Evolutionary conservation across 2,329 filamentous ascomycete genomes (phyloP).

Genomic region (Pestalotiopsis sp.): DNA sequence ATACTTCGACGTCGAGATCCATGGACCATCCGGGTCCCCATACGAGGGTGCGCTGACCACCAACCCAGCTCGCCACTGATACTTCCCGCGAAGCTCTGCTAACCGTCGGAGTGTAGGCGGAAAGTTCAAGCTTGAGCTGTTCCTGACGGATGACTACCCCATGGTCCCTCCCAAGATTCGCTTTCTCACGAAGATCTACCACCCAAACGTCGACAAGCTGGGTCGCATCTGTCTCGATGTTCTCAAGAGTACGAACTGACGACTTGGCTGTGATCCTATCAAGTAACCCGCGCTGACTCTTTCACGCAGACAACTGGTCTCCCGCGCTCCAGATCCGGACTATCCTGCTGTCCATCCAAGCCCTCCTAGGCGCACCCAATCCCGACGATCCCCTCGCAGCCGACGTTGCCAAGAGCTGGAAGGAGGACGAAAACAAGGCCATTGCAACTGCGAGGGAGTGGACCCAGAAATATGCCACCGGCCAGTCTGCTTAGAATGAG

Average conservation of each 20-base stretch:
- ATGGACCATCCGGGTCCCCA: slow-evolving; percentile 88
- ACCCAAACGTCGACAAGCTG: slow-evolving; percentile 97
- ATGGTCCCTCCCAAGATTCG: slow-evolving; percentile 99
- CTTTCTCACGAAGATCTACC: slow-evolving; percentile 98
- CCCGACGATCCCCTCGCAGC: slow-evolving; percentile 98
- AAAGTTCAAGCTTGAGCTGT: slow-evolving; percentile 95
- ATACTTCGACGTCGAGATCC: slow-evolving; percentile 97
- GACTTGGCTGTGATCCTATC: background rate
- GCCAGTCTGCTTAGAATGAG: slow-evolving; percentile 38
- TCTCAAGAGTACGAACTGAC: slow-evolving; percentile 74
- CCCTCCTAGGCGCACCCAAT: slow-evolving; percentile 92
- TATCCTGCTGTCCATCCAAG: slow-evolving; percentile 98
- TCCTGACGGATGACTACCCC: slow-evolving; percentile 97
- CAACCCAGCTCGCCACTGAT: background rate
- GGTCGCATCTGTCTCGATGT: slow-evolving; percentile 97
- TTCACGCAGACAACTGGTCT: slow-evolving; percentile 86
- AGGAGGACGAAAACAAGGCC: slow-evolving; percentile 90
- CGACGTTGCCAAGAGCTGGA: slow-evolving; percentile 97
- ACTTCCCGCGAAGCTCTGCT: background rate
- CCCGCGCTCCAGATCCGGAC: slow-evolving; percentile 97
- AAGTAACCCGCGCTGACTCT: slow-evolving; percentile 14
- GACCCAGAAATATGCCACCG: slow-evolving; percentile 78
- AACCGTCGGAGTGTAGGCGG: slow-evolving; percentile 55
- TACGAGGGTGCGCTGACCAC: slow-evolving; percentile 74
- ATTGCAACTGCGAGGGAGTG: slow-evolving; percentile 92